phyloP scores from a whole-genome alignment of 2,329 filamentous ascomycete species.

The Microdochium nivale region DNA sequence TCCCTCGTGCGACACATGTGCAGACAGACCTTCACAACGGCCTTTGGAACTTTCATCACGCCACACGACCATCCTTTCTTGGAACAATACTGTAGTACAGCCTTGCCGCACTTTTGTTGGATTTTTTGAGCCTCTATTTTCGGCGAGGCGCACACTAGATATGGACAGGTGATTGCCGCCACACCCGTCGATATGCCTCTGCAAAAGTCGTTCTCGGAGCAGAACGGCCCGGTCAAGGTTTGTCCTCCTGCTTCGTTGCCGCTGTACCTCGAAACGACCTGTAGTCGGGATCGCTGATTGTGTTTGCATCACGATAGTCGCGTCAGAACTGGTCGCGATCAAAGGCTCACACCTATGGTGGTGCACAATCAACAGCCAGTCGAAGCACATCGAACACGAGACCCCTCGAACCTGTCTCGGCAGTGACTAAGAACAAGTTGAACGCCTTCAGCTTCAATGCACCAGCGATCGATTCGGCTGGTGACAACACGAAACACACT shows the following conservation, averaged over 20 bases:
- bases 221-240: constrained; percentile 21
- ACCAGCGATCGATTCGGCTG: constrained; percentile 12
- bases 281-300: neutral
- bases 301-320: constrained; percentile 7
- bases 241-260: constrained; percentile 3
- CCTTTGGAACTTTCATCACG: no score
- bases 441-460: constrained; percentile 47
- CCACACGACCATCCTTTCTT: no score
- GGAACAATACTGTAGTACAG: no score
- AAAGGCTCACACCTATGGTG: constrained; percentile 30
- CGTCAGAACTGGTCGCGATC: constrained; percentile 43
- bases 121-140: neutral
- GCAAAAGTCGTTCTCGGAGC: constrained; percentile 31
- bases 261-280: neutral
- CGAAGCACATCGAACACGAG: constrained; percentile 4
- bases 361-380: neutral
- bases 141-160: neutral
- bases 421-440: constrained; percentile 52
- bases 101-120: neutral
- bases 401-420: constrained; percentile 41
- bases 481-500: constrained; percentile 12
- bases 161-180: neutral
- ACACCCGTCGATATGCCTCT: constrained; percentile 23
- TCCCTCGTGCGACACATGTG: no score
- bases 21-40: no score